phyloP scores from a whole-genome alignment of 345 rosid genomes.

The Laguncularia racemosa region DNA sequence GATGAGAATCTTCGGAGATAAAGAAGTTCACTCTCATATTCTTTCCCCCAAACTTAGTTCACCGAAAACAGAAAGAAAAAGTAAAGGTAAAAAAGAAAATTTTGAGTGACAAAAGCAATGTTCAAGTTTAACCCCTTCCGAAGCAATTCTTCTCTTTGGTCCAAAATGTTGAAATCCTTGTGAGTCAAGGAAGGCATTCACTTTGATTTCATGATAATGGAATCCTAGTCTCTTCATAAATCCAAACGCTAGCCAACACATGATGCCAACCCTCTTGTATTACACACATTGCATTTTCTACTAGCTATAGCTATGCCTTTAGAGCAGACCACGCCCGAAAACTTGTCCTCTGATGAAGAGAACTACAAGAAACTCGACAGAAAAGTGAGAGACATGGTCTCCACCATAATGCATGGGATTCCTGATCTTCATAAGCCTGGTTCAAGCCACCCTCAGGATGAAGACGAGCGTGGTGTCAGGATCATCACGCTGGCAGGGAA shows the following conservation, averaged over 20 bases:
- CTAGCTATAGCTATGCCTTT: slow-evolving; percentile 23
- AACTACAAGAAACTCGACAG: slow-evolving; percentile 22
- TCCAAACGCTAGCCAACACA: too few species aligned
- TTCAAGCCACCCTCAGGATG: slow-evolving; percentile 27
- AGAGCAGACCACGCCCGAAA: slow-evolving; percentile 19
- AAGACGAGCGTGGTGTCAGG: slow-evolving; percentile 31
- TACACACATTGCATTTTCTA: background rate
- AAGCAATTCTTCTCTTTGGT: too few species aligned
- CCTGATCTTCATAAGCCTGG: slow-evolving; percentile 36
- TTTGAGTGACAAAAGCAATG: too few species aligned
- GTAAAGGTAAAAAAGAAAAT: too few species aligned
- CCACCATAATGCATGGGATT: slow-evolving; percentile 29
- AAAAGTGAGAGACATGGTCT: slow-evolving; percentile 41
- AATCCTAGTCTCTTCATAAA: too few species aligned
- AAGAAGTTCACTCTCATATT: too few species aligned
- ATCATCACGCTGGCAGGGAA: slow-evolving; percentile 74
- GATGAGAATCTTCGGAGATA: too few species aligned
- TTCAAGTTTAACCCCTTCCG: too few species aligned
- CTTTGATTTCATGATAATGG: too few species aligned
- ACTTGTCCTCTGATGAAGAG: slow-evolving; percentile 14
- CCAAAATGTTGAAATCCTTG: too few species aligned
- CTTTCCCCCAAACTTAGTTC: background rate
- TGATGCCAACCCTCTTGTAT: background rate
- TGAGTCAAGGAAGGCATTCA: too few species aligned
- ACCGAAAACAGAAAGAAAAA: too few species aligned